A percentile compares a stretch with the other conserved stretches of the same genome.
Evolutionary conservation across 2,329 filamentous ascomycete genomes (phyloP).

Genomic region (Hypoxylon sp.): DNA sequence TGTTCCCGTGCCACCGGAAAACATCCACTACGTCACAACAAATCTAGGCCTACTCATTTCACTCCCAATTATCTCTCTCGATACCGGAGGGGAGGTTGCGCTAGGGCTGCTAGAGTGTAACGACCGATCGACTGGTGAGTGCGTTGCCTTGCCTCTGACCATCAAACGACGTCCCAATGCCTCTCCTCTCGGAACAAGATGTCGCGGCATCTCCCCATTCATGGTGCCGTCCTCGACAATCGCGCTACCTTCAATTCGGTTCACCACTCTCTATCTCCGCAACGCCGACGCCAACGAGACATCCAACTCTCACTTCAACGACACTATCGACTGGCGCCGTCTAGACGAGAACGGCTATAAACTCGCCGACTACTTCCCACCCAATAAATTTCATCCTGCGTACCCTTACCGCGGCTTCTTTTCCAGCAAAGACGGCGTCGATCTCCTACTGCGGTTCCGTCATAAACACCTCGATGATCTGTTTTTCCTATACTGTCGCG

Average conservation of each 20-base stretch:
- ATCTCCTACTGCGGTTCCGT: conserved; percentile 5
- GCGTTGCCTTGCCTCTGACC: conserved; percentile 7
- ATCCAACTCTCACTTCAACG: background rate
- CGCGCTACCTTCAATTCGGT: background rate
- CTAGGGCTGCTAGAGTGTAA: conserved; percentile 1
- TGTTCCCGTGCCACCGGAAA: background rate
- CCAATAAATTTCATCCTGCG: conserved; percentile 4
- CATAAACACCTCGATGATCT: background rate
- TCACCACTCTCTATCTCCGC: conserved; percentile 1
- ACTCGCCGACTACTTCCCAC: conserved; percentile 6
- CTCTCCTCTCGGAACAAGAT: conserved; percentile 1
- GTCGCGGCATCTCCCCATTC: conserved; percentile 9
- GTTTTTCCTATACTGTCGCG: background rate
- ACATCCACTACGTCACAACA: conserved; percentile 1
- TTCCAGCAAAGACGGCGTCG: background rate
- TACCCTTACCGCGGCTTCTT: conserved; percentile 6
- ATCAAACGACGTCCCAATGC: conserved; percentile 1
- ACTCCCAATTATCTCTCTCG: conserved; percentile 8
- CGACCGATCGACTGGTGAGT: background rate
- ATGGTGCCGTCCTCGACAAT: background rate
- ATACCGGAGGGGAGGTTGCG: background rate
- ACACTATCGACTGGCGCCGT: conserved; percentile 4
- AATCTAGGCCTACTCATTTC: conserved; percentile 10
- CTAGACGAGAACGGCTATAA: background rate
- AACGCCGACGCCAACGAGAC: background rate